Base-by-base conservation (phyloP, 257 asterid genomes). In the Voacanga thouarsii region DNA sequence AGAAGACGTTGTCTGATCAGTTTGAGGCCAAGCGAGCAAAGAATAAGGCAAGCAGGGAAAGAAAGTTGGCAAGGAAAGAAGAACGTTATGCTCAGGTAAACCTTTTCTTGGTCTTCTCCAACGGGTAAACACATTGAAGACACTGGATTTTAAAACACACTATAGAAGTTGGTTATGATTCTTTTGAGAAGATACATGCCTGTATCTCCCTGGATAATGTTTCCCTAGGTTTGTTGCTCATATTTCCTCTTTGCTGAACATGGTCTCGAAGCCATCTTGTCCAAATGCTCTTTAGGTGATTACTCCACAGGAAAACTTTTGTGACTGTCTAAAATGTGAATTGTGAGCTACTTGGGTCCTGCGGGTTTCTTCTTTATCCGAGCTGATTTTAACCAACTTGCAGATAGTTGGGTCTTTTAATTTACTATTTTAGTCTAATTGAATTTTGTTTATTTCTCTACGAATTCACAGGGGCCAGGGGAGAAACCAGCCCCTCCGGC, bases 41-140 rank as follows among this genome's bases (percentile, higher is more conserved):
- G 92, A 94, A 91, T 86, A 94, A 94, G 89, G 99, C 99, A 39
- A 91, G 97, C 89, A 84, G 99, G 83, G 99, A 94, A 80, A 90
- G 99, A 11, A 94, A 91, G 88, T 23, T 76, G 74, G 98, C 98
- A 8, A 90, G 97, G 89, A 89, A 96, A 80, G 98, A 94, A 80
- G 98, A 91, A 77, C 81, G 98, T 0, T 85, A 92, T 24, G 97
- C 99, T 43, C 92, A 91, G 97, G 99, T 92, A 85, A 49, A 55
- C 19, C 16, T 39, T 72, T 18, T 41, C 24, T 39, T 14, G 12
- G 50, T 18, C 26, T 1, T n/a, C 18, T 9, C 14, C 3, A 21
- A 30, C 2, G 18, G 21, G 12, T 33, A 15, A 15, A 14, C 4
- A 28, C n/a, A 5, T 15, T 23, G 1, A 6, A 65, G 47, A 15